phyloP scores from a whole-genome alignment of 1,139 yeast genomes.

The Geotrichum fermentans region DNA sequence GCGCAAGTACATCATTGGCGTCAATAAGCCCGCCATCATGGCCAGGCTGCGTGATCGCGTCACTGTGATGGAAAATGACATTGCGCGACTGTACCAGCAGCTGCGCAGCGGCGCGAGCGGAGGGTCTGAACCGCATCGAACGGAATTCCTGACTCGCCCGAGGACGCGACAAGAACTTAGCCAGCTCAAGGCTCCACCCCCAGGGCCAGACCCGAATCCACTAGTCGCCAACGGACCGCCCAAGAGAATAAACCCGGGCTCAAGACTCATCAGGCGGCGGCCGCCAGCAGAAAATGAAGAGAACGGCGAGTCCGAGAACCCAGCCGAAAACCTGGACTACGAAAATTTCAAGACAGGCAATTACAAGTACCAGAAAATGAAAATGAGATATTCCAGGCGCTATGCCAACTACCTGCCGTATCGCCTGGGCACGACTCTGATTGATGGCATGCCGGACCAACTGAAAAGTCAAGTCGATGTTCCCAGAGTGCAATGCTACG shows the following conservation, averaged over 20 bases:
- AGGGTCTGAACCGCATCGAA: neutral
- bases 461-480: constrained; percentile 41
- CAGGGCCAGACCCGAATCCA: neutral
- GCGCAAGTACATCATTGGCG: constrained; percentile 2
- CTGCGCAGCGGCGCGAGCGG: neutral
- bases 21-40: constrained; percentile 10
- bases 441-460: constrained; percentile 25
- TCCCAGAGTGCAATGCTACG: constrained; percentile 58
- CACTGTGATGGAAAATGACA: constrained; percentile 14
- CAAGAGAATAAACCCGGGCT: neutral
- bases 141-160: too few relatives aligned
- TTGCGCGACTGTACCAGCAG: constrained; percentile 11
- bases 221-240: neutral
- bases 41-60: constrained; percentile 14
- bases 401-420: constrained; percentile 19
- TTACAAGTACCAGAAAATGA: constrained; percentile 1
- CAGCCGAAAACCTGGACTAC: constrained; percentile 5
- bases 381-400: constrained; percentile 18
- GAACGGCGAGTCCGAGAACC: constrained; percentile 13
- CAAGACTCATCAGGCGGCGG: neutral
- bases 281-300: neutral
- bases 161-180: neutral
- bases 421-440: constrained; percentile 18
- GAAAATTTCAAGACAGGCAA: neutral
- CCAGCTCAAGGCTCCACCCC: neutral